phyloP scores from a whole-genome alignment of 768 basidiomycete species.

The Gloeostereum incarnatum region DNA sequence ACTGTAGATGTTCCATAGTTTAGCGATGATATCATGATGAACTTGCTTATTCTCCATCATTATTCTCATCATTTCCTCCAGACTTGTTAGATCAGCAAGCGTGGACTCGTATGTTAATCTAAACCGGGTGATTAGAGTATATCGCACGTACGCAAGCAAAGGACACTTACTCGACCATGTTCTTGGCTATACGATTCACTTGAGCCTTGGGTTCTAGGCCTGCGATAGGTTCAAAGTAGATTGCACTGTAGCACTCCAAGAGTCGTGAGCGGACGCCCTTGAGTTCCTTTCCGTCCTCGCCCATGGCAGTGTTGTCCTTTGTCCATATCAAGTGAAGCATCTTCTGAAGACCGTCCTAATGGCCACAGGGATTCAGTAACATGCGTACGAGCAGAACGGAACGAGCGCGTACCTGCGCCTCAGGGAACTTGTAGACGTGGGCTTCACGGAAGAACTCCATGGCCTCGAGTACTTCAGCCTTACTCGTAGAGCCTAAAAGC shows the following conservation, averaged over 20 bases:
- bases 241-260: constrained; percentile 76
- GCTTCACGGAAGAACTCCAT: constrained; percentile 87
- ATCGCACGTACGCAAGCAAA: neutral
- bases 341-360: constrained; percentile 87
- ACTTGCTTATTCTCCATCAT: constrained; percentile 90
- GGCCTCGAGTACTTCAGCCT: constrained; percentile 73
- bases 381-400: neutral
- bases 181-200: constrained; percentile 88
- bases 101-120: constrained; percentile 91
- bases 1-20: constrained; percentile 97
- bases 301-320: constrained; percentile 84
- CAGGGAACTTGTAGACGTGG: constrained; percentile 71
- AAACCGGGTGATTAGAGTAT: constrained; percentile 1
- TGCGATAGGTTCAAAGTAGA: constrained; percentile 83
- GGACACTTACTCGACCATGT: constrained; percentile 82
- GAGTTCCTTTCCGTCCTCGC: constrained; percentile 55
- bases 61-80: constrained; percentile 94
- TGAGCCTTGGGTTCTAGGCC: constrained; percentile 76
- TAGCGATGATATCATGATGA: constrained; percentile 75
- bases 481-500: constrained; percentile 80
- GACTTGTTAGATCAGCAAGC: constrained; percentile 87
- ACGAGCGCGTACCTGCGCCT: constrained; percentile 50
- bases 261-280: constrained; percentile 84
- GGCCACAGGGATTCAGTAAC: too few relatives aligned
- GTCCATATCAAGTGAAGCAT: constrained; percentile 98